Evolutionary conservation across 2,329 filamentous ascomycete genomes (phyloP), one percentile per base, ranked within the genome.

Genomic region (Colletotrichum agaves): DNA sequence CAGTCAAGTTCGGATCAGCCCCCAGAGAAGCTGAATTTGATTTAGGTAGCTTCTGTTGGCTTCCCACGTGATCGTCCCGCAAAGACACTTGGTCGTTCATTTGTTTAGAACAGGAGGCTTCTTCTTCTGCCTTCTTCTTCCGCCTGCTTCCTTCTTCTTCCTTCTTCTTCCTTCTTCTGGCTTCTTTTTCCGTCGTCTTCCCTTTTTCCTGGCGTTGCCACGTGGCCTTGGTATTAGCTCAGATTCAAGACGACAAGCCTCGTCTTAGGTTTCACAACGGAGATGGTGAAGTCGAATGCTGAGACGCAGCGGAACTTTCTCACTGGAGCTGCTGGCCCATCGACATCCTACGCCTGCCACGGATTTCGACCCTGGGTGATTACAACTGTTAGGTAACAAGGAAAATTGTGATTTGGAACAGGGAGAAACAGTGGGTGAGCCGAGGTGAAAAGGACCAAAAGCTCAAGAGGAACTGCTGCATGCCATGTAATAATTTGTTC

Each of bases 401-500:
- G 7, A 35, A 15, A 27, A 52, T 13, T 23, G 21, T 17, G 21
- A 52, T 23, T 33, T 37, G 15, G 47, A 27, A 17, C 47, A 15
- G 47, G 47, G 23, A 35, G n/a, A 13, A 35, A 31, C 21, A 52
- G 15, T 8, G 1, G 33, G 15, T 8, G 3, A 52, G n/a, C 47
- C 33, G 47, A 15, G 47, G n/a, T 13, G 27, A 52, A 13, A 19
- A 31, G 27, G 47, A 33, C 47, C 47, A 15, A 35, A 35, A 52
- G 13, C 31, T 33, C 19, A 47, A 57, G 19, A 21, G 35, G 35
- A n/a, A 41, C 47, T 47, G 47, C 21, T 46, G 39, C 50, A 33
- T 52, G 21, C 23, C 46, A 44, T 53, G 23, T 44, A 60, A 37
- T n/a, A 41, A 52, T 23, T 50, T n/a, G 41, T 21, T 23, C 41